These are phyloP conservation scores for Citeromyces nyonsensis DNA, from an alignment of 805 yeast species.

Conservation along the genomic window DNA sequence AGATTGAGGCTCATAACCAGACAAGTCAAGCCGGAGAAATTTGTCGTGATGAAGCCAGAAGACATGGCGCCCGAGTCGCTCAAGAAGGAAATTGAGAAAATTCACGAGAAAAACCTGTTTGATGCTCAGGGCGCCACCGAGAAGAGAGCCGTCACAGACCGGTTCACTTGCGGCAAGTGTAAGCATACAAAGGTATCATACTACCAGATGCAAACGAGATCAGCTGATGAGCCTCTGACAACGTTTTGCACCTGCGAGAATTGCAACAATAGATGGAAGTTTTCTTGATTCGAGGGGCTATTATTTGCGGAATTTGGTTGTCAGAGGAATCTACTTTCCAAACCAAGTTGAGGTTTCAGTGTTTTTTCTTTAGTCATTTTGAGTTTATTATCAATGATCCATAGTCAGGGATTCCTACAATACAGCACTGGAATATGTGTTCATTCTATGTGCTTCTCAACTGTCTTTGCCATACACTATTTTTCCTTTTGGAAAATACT, in stretches of 20 bases:
- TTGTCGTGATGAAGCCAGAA: constrained; percentile 76
- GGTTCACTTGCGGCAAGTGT: constrained; percentile 96
- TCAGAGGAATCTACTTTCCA: neutral
- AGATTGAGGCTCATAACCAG: constrained; percentile 53
- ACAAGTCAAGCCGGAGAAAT: constrained; percentile 46
- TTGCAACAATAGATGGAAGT: constrained; percentile 98
- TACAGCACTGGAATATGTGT: no score
- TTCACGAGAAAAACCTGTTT: constrained; percentile 78
- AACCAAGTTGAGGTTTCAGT: neutral
- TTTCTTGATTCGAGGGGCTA: constrained; percentile 52
- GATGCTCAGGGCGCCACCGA: constrained; percentile 97
- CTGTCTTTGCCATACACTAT: neutral
- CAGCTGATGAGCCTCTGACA: constrained; percentile 97
- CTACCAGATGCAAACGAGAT: constrained; percentile 94
- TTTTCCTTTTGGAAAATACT: constrained; percentile 3
- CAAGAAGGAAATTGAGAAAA: constrained; percentile 69
- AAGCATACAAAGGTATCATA: constrained; percentile 93
- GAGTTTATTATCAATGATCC: no score
- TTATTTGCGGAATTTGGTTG: no score
- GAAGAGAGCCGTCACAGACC: constrained; percentile 88
- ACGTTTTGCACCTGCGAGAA: constrained; percentile 96
- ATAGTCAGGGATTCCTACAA: no score
- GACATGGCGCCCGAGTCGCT: constrained; percentile 92
- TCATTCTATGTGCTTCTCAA: no score
- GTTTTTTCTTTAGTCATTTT: neutral